A percentile compares a stretch with the other conserved stretches of the same genome.
Evolutionary conservation across 192 early-diverging fungal genomes (phyloP).

Genomic region (Jimgerdemannia lactiflua): DNA sequence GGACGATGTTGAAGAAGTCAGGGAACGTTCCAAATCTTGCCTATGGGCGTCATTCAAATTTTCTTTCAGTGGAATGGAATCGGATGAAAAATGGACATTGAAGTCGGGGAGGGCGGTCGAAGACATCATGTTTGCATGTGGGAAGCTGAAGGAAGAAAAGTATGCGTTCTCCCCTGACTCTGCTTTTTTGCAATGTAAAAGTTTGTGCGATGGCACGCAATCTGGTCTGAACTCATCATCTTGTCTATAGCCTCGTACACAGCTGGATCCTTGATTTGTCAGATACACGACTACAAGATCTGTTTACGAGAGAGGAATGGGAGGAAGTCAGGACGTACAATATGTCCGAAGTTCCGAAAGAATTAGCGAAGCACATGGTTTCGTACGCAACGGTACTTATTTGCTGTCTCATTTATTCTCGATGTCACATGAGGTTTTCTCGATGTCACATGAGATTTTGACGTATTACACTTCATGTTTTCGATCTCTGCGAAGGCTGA

Average conservation of each 20-base stretch:
- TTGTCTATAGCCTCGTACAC: background rate
- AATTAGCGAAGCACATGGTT: background rate
- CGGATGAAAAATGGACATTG: background rate
- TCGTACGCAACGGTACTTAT: background rate
- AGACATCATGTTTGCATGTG: background rate
- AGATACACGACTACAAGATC: background rate
- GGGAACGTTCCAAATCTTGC: no score
- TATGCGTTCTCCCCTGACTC: background rate
- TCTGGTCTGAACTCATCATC: background rate
- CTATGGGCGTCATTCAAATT: background rate
- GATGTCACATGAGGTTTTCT: background rate
- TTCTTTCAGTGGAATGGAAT: background rate
- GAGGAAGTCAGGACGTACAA: background rate
- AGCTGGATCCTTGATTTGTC: background rate
- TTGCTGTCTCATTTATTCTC: background rate
- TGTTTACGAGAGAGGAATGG: background rate
- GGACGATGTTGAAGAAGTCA: no score
- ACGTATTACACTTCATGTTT: background rate
- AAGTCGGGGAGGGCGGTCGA: background rate
- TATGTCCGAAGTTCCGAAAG: background rate
- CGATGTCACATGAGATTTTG: background rate
- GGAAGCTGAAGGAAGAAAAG: background rate
- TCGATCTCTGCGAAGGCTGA: background rate
- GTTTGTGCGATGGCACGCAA: background rate
- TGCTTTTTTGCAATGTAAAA: background rate